A percentile compares a stretch with the other conserved stretches of the same genome.
These are phyloP conservation scores for Synura sp. DNA, from an alignment of 352 stramenopile genomes.

Conservation along the genomic window DNA sequence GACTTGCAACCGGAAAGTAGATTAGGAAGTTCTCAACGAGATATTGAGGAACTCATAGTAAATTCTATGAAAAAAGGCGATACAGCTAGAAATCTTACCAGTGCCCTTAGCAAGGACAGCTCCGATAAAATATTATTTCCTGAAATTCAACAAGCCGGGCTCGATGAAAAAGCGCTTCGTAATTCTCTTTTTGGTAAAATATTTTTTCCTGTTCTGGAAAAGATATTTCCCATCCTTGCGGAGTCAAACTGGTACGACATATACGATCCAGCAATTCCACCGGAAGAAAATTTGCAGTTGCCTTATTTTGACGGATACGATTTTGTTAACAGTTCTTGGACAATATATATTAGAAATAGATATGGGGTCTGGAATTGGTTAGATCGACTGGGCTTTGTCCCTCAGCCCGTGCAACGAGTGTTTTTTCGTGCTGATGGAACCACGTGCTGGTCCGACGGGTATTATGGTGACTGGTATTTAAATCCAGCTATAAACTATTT, in stretches of 20 bases:
- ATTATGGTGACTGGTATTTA: constrained; percentile 31
- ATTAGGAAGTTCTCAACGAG: too few species aligned
- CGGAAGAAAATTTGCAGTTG: not conserved
- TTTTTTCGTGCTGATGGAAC: constrained; percentile 19
- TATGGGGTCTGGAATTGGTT: constrained; percentile 18
- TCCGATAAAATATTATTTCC: not conserved
- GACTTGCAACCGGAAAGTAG: too few species aligned
- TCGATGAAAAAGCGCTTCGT: not conserved
- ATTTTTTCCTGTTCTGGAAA: not conserved
- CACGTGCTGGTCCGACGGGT: constrained; percentile 1
- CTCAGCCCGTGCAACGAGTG: not conserved
- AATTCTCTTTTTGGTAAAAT: not conserved
- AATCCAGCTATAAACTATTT: constrained; percentile 39
- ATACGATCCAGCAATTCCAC: not conserved
- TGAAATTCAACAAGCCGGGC: not conserved
- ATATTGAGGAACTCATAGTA: too few species aligned
- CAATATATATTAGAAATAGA: not conserved
- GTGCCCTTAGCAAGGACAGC: too few species aligned
- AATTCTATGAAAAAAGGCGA: too few species aligned
- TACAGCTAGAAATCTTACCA: too few species aligned
- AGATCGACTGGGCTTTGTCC: constrained; percentile 8
- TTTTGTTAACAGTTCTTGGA: not conserved
- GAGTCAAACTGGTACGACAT: constrained; percentile 11
- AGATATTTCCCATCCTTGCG: not conserved
- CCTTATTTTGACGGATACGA: constrained; percentile 24